Evolutionary conservation across 2,329 filamentous ascomycete genomes (phyloP).

Genomic region (Chrysoporthe austroafricana): DNA sequence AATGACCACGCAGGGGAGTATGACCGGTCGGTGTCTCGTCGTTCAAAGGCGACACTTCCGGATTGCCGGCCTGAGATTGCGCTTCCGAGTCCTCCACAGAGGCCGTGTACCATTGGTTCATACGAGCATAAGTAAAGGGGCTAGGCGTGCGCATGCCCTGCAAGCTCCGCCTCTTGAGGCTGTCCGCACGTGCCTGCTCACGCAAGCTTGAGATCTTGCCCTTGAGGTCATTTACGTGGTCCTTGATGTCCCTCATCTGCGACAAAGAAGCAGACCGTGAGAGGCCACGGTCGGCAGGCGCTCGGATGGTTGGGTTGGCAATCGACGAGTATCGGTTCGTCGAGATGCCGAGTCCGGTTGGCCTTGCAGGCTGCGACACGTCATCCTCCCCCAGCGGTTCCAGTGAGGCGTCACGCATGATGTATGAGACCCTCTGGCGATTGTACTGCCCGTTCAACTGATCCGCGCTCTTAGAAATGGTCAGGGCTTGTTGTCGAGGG

Average conservation of each 20-base stretch:
- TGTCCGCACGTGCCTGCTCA: conserved; percentile 79
- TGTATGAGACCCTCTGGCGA: conserved; percentile 41
- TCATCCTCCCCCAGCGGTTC: conserved; percentile 61
- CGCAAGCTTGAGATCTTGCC: conserved; percentile 82
- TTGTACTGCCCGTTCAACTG: conserved; percentile 39
- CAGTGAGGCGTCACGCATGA: conserved; percentile 46
- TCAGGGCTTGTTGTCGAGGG: conserved; percentile 54
- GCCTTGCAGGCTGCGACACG: conserved; percentile 31
- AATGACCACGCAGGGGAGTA: conserved; percentile 33
- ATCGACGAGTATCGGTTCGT: conserved; percentile 40
- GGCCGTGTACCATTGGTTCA: conserved; percentile 57
- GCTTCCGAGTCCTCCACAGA: conserved; percentile 24
- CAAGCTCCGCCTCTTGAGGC: conserved; percentile 74
- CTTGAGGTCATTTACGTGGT: conserved; percentile 84
- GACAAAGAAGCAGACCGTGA: conserved; percentile 73
- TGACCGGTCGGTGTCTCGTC: conserved; percentile 15
- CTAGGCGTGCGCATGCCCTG: conserved; percentile 76
- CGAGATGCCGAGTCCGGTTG: background rate
- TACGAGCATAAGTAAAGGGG: conserved; percentile 73
- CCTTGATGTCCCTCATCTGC: conserved; percentile 73
- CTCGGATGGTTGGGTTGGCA: conserved; percentile 51
- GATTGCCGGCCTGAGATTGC: conserved; percentile 26
- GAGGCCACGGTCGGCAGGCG: conserved; percentile 51
- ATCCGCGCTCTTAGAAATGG: conserved; percentile 50
- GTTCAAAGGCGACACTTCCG: conserved; percentile 24